Conservation (phyloP, 2,329 filamentous ascomycete species). For the Penicillium sp. region DNA sequence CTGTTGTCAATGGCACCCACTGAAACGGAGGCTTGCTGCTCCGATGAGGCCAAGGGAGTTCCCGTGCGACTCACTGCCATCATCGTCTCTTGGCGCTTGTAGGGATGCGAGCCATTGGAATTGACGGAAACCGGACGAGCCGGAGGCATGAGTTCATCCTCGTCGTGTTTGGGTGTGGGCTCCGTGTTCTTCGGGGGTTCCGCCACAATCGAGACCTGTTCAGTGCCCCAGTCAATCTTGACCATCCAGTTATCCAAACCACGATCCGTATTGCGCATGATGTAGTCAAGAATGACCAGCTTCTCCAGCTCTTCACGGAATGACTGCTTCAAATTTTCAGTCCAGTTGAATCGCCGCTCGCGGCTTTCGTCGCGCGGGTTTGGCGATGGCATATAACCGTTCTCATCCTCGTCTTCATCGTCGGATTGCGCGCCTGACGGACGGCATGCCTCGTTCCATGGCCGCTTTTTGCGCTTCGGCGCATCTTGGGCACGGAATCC, state of each 20-base stretch:
- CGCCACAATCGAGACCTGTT: slow-evolving; percentile 83
- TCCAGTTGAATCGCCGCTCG: slow-evolving; percentile 76
- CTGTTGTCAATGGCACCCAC: slow-evolving; percentile 98
- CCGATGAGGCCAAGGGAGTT: slow-evolving; percentile 56
- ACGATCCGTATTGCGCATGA: slow-evolving; percentile 98
- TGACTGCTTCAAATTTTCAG: slow-evolving; percentile 82
- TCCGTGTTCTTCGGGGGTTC: slow-evolving; percentile 75
- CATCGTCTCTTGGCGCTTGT: slow-evolving; percentile 84
- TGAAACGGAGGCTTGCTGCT: slow-evolving; percentile 66
- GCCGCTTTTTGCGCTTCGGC: slow-evolving; percentile 70
- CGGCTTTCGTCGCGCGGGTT: slow-evolving; percentile 54
- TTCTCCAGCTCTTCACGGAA: slow-evolving; percentile 97
- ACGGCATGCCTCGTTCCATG: slow-evolving; percentile 83
- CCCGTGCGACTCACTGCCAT: slow-evolving; percentile 67
- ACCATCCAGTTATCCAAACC: slow-evolving; percentile 99
- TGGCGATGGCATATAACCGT: slow-evolving; percentile 48
- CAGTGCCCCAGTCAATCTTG: slow-evolving; percentile 83
- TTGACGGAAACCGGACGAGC: slow-evolving; percentile 67
- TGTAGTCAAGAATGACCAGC: slow-evolving; percentile 95
- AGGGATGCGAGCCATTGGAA: slow-evolving; percentile 64
- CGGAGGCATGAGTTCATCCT: slow-evolving; percentile 55
- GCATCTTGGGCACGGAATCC: slow-evolving; percentile 73
- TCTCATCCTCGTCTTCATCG: slow-evolving; percentile 65
- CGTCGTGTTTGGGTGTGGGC: slow-evolving; percentile 51
- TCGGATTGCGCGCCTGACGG: slow-evolving; percentile 66